phyloP scores from a whole-genome alignment of 176 grass and related monocot species.

The Carex myosuroides region DNA sequence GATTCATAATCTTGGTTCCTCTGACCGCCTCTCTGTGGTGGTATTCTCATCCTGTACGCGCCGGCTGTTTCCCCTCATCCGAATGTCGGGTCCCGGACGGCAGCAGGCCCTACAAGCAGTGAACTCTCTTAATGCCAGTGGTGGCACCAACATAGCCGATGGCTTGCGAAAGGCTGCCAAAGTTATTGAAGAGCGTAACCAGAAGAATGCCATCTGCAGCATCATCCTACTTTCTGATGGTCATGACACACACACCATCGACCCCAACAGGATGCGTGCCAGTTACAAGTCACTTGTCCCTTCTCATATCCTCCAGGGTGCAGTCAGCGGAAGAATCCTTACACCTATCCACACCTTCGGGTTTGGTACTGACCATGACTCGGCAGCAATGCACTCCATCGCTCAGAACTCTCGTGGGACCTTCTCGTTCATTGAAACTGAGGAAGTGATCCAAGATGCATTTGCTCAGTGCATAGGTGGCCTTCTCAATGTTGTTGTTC shows the following conservation, averaged over 20 bases:
- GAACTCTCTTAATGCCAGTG: conserved; percentile 34
- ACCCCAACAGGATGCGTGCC: neutral
- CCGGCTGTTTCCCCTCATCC: conserved; percentile 56
- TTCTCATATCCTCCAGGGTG: conserved; percentile 28
- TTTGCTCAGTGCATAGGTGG: conserved; percentile 66
- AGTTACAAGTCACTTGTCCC: conserved; percentile 52
- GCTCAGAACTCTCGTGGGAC: conserved; percentile 51
- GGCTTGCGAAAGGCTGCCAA: conserved; percentile 63
- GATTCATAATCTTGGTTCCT: conserved; percentile 64
- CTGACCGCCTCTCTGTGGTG: conserved; percentile 60
- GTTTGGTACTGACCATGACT: conserved; percentile 62
- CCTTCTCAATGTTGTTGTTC: conserved; percentile 51
- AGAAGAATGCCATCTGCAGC: conserved; percentile 55
- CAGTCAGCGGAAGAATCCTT: conserved; percentile 19
- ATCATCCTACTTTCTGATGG: conserved; percentile 78
- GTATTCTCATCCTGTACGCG: conserved; percentile 45
- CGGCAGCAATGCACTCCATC: conserved; percentile 36
- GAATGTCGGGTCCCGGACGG: conserved; percentile 49
- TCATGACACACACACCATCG: conserved; percentile 24
- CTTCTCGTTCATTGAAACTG: conserved; percentile 59
- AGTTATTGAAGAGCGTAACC: conserved; percentile 46
- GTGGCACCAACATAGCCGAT: conserved; percentile 60
- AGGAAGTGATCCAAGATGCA: conserved; percentile 49
- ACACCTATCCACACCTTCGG: conserved; percentile 63
- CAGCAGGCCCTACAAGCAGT: conserved; percentile 52